Base-by-base conservation (phyloP, 139 green algal genomes). In the Chlamydomonas urium region DNA sequence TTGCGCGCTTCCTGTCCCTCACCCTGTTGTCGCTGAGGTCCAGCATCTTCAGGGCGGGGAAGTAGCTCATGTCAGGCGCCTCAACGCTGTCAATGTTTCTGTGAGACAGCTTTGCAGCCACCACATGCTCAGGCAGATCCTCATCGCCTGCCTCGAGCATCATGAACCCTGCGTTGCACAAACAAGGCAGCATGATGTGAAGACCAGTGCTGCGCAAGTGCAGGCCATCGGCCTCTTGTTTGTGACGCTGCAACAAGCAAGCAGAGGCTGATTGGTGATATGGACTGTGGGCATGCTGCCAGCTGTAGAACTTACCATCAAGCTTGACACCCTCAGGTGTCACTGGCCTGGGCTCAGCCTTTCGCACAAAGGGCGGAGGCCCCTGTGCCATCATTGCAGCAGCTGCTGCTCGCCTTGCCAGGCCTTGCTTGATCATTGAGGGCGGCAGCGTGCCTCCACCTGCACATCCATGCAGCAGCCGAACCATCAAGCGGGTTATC, bases 21-120 rank as follows among this genome's bases (percentile, higher is more conserved):
- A 77, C 71, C 63, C 67, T 68, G 74, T 85, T 85, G 67, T 81
- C 79, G 4, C 42, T 61, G 4, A 81, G 48, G 71, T 85, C 79
- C 32, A 85, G 67, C 34, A 65, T 42, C 1, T 59, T 38, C 24
- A 85, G 66, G 6, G 45, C 50, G 2, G 38, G 47, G 47, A 85
- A 85, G 71, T 85, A 85, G 1, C 58, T 26, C 60, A 85, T 36
- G 38, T 85, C 79, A 0, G 71, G 50, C 2, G 28, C 26, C 53
- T 81, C 75, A 35, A 73, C 45, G 62, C 26, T 48, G 47, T 24
- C 38, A 4, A 68, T n/a, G 23, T 68, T 65, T 17, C 47, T n/a
- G 31, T 33, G 28, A 2, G 45, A 4, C 61, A 77, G 36, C 29
- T 38, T 61, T 4, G 53, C 72, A 1, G 65, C 66, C 47, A 66